Conservation (phyloP, 164 flowering plant genomes). For the Kalanchoe fedtschenkoi region DNA sequence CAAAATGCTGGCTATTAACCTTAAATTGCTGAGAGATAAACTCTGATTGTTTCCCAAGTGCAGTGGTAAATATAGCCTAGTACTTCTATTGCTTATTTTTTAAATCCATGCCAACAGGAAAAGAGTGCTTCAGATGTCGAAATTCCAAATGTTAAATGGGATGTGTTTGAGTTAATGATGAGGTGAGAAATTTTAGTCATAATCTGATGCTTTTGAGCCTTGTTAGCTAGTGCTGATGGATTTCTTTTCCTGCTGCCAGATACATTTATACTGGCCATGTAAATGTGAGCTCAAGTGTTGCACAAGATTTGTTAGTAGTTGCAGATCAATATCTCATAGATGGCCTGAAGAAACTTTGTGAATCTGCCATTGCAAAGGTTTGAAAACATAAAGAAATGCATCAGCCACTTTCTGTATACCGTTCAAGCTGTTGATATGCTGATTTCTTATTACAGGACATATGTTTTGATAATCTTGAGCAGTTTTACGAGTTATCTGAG, state of each 20-base stretch:
- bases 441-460: conserved; percentile 33
- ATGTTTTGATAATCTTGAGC: conserved; percentile 44
- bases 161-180: conserved; percentile 73
- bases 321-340: conserved; percentile 75
- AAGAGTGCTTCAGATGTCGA: conserved; percentile 58
- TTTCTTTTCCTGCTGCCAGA: conserved; percentile 22
- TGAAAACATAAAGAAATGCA: not conserved
- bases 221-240: not conserved
- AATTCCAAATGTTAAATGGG: conserved; percentile 58
- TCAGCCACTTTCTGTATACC: not conserved
- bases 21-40: not conserved
- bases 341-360: conserved; percentile 62
- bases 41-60: not conserved
- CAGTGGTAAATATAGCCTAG: too few species aligned
- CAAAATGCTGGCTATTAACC: not conserved
- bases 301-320: conserved; percentile 68
- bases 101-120: conserved; percentile 28
- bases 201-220: not conserved
- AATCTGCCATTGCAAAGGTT: conserved; percentile 58
- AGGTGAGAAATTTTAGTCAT: conserved; percentile 25
- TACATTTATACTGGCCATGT: conserved; percentile 67
- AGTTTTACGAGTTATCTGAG: conserved; percentile 69
- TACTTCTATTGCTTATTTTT: conserved; percentile 4
- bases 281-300: conserved; percentile 37
- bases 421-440: not conserved